phyloP scores from a whole-genome alignment of 306 rosid species.

The Pterocarpus santalinus region DNA sequence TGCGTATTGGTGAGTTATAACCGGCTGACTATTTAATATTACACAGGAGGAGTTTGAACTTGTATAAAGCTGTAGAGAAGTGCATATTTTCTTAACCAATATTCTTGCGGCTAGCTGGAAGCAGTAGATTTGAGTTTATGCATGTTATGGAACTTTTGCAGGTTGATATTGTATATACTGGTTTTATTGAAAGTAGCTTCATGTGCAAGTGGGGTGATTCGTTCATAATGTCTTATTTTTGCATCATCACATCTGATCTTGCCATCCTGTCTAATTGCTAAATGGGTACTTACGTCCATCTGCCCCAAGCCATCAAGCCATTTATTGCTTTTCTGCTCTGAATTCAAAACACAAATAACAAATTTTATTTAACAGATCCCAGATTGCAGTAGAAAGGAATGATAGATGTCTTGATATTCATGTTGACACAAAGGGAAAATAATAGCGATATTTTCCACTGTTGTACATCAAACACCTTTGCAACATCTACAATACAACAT shows the following conservation, averaged over 20 bases:
- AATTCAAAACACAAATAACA: conserved; percentile 9
- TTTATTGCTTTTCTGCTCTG: not conserved
- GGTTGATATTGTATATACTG: not conserved
- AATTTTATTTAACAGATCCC: not conserved
- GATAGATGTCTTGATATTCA: conserved; percentile 1
- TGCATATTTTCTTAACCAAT: conserved; percentile 8
- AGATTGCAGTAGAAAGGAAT: not conserved
- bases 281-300: conserved; percentile 2
- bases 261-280: not conserved
- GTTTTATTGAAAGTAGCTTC: conserved; percentile 31
- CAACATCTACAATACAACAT: not conserved
- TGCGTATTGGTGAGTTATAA: not conserved
- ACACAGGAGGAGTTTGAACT: conserved; percentile 4
- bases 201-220: conserved; percentile 24
- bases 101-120: not conserved
- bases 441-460: not conserved
- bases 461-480: conserved; percentile 26
- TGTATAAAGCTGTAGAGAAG: conserved; percentile 22
- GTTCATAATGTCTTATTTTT: not conserved
- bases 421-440: not conserved
- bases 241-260: not conserved
- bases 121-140: not conserved
- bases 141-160: conserved; percentile 11
- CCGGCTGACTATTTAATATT: not conserved
- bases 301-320: not conserved